These are phyloP conservation scores for Ophiosphaerella herpotricha DNA, from an alignment of 2,329 filamentous ascomycete genomes.

Conservation along the genomic window DNA sequence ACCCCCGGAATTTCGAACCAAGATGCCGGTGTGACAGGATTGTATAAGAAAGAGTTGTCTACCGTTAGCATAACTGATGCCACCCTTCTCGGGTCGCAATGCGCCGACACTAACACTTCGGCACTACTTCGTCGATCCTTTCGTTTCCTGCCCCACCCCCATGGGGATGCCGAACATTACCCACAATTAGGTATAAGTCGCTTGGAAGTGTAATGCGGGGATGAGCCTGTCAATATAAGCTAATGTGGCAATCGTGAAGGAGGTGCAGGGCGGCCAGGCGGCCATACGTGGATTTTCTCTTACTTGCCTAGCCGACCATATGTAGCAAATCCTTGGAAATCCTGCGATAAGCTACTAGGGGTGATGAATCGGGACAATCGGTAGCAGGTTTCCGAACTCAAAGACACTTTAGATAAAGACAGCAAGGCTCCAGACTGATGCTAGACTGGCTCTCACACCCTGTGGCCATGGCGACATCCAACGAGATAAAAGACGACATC, in stretches of 20 bases:
- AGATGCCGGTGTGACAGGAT: no score
- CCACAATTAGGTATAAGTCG: not conserved
- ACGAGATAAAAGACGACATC: conserved; percentile 20
- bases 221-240: conserved; percentile 2
- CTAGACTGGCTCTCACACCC: not conserved
- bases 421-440: not conserved
- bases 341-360: not conserved
- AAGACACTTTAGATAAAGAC: conserved; percentile 5
- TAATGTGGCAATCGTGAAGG: not conserved
- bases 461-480: conserved; percentile 8
- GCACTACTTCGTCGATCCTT: conserved; percentile 11
- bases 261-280: conserved; percentile 1
- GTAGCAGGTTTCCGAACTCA: conserved; percentile 1
- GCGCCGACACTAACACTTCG: conserved; percentile 5
- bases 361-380: conserved; percentile 2
- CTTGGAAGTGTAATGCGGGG: conserved; percentile 9
- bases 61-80: conserved; percentile 11
- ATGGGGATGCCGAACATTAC: conserved; percentile 5
- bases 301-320: not conserved
- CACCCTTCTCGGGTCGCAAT: conserved; percentile 14
- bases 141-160: conserved; percentile 13
- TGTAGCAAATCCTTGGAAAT: not conserved
- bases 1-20: no score
- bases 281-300: conserved; percentile 14
- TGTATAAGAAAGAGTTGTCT: not conserved